Base-by-base conservation (phyloP, 192 early-diverging fungal genomes). In the Mortierella antarctica region DNA sequence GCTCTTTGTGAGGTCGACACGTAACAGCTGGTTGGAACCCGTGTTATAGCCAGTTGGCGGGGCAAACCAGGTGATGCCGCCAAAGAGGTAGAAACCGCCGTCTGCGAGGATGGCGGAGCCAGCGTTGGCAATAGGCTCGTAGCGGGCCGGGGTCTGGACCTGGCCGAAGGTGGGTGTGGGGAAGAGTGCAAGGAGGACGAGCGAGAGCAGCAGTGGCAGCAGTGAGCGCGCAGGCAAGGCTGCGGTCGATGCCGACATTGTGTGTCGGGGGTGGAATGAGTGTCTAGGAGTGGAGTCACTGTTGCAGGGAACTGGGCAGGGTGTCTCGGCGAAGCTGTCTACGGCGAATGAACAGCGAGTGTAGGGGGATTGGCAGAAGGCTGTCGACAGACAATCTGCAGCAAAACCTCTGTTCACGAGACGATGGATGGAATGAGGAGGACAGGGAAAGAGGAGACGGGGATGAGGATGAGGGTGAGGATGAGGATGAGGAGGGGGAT, bases 31-130 rank as follows among this genome's bases (percentile, higher is more conserved):
- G 0, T 21, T 51, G 20, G 70, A 20, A 18, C 77, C 77, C 7
- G 15, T 18, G 53, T 80, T 80, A 23, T 12, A 23, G 17, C 3
- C 7, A 10, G 1, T 5, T 2, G 21, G 40, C 12, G 54, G 7
- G 0, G 39, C 68, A 52, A 80, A 80, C 20, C 46, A 13, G 59
- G 48, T 64, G 70, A 59, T 60, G 2, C 77, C 77, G 40, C 77
- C 77, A 44, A 68, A 80, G 41, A 80, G 54, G 20, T 80, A 80
- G 48, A 80, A 50, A 1, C 7, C 15, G 7, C 70, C 77, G 21
- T 80, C 77, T 6, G 77, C 65, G 1, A 80, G 70, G 21, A 80
- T 67, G 8, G 77, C 63, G 1, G 77, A 68, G 18, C 59, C 77
- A 31, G 77, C 50, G 40, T 68, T 53, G 21, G 77, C 2, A 14